Conservation (phyloP, 306 rosid species). For the Sechiopsis laciniata region DNA sequence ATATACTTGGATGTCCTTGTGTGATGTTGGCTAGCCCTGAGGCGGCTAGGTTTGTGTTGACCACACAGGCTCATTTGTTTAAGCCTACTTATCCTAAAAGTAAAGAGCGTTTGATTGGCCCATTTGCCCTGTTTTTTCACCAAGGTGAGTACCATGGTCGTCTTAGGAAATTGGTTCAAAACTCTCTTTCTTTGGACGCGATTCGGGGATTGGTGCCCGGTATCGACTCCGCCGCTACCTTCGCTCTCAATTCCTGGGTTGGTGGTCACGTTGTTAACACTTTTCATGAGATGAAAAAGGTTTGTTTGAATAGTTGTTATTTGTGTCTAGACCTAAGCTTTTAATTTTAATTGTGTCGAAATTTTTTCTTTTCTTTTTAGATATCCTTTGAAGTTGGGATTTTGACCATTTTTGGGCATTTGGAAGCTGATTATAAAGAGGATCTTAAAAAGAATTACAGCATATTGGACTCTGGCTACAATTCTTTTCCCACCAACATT, state of each 20-base stretch:
- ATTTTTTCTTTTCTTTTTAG: slow-evolving; percentile 31
- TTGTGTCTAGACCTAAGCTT: too few species aligned
- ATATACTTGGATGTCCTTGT: slow-evolving; percentile 71
- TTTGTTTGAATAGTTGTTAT: slow-evolving; percentile 2
- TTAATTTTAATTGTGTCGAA: background rate
- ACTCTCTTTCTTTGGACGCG: slow-evolving; percentile 42
- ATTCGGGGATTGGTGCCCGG: slow-evolving; percentile 49
- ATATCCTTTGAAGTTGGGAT: slow-evolving; percentile 77
- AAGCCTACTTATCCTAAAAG: slow-evolving; percentile 83
- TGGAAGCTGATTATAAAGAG: slow-evolving; percentile 49
- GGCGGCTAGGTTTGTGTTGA: slow-evolving; percentile 67
- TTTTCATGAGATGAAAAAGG: slow-evolving; percentile 72
- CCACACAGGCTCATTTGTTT: slow-evolving; percentile 73
- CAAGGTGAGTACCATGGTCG: slow-evolving; percentile 61
- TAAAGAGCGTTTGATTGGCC: slow-evolving; percentile 79
- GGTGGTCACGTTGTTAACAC: slow-evolving; percentile 45
- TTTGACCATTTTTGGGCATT: slow-evolving; percentile 53
- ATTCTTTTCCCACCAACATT: slow-evolving; percentile 59
- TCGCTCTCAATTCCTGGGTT: slow-evolving; percentile 46
- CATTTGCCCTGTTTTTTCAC: slow-evolving; percentile 73
- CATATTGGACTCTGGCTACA: slow-evolving; percentile 65
- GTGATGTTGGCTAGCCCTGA: slow-evolving; percentile 89
- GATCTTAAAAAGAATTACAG: slow-evolving; percentile 59
- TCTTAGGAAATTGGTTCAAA: slow-evolving; percentile 66
- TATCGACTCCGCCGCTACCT: slow-evolving; percentile 45